These are phyloP conservation scores for Aspergillus hiratsukae DNA, from an alignment of 2,329 filamentous ascomycete species.

Conservation along the genomic window DNA sequence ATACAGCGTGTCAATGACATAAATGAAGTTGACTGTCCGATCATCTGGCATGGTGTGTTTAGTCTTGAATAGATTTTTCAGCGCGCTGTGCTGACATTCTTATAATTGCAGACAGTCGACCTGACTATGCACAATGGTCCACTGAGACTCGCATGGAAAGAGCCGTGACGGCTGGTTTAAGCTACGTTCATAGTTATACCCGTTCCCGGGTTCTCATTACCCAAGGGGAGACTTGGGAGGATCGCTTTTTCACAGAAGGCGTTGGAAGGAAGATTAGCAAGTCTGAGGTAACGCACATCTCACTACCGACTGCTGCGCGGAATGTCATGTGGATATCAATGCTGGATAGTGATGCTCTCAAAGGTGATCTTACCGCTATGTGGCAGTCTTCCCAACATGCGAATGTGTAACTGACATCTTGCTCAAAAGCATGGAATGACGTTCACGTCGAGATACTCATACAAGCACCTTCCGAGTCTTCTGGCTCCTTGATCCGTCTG, in stretches of 20 bases:
- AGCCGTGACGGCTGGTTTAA: slow-evolving; percentile 61
- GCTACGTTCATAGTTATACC: slow-evolving; percentile 68
- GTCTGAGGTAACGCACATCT: slow-evolving; percentile 62
- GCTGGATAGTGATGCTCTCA: slow-evolving; percentile 68
- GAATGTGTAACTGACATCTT: slow-evolving; percentile 6
- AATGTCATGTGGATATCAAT: slow-evolving; percentile 71
- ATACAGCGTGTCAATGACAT: slow-evolving; percentile 76
- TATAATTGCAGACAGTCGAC: slow-evolving; percentile 59
- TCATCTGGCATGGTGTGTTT: slow-evolving; percentile 54
- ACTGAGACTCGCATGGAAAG: slow-evolving; percentile 65
- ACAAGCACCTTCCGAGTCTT: slow-evolving; percentile 65
- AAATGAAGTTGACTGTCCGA: slow-evolving; percentile 59
- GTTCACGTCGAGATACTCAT: slow-evolving; percentile 77
- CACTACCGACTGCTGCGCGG: slow-evolving; percentile 61
- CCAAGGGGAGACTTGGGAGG: slow-evolving; percentile 64
- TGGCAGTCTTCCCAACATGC: background rate
- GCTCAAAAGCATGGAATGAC: slow-evolving; percentile 65
- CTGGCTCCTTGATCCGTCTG: slow-evolving; percentile 70
- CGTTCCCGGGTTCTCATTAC: slow-evolving; percentile 72
- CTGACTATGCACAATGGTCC: slow-evolving; percentile 67
- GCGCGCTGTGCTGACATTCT: slow-evolving; percentile 1
- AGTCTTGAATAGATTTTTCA: slow-evolving; percentile 29
- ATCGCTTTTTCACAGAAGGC: slow-evolving; percentile 61
- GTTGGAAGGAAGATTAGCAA: slow-evolving; percentile 53
- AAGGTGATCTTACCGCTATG: slow-evolving; percentile 43